Evolutionary conservation across 2,329 filamentous ascomycete genomes (phyloP), one percentile per base, ranked within the genome.

Genomic region (Xylaria arbuscula): DNA sequence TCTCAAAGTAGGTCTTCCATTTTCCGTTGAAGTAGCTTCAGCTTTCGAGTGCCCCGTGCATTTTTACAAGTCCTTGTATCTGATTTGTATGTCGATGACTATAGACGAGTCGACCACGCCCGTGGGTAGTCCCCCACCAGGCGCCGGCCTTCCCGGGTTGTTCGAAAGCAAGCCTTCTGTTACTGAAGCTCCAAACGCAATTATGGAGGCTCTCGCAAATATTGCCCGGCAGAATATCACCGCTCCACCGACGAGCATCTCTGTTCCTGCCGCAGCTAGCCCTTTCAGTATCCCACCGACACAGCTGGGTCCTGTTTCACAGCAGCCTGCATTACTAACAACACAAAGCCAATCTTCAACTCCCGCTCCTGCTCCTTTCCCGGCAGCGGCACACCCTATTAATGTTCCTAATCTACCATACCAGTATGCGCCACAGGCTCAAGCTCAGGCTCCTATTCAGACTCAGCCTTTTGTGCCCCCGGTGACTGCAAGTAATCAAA

Each of bases 191-290:
- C 80, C 84, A 70, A 80, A 83, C 69, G 90, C 89, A 72, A 94
- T 96, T 74, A 85, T 94, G 80, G 92, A 92, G 78, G 91, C 91
- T 53, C 86, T 96, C 71, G 92, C 92, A 72, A 93, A 92, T 76
- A 92, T 96, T 81, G 92, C 92, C 47, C 91, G 92, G 72, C 91
- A 93, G 79, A 93, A 90, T 78, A 87, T 85, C 45, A 82, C 83
- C 24, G 80, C 83, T 62, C 80, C 83, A 60, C 80, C 85, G 60
- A 79, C 76, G 76, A 82, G 76, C 75, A 77, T 79, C 60, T 77
- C 72, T 60, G 73, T 82, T 60, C 78, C 87, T 69, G 80, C 85
- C 34, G 73, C 78, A 38, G 71, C 75, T 56, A 74, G 62, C 50
- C 57, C 75, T 13, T 78, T 76, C 67, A 74, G 61, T 69, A 58